Evolutionary conservation across 2,329 filamentous ascomycete genomes (phyloP), one percentile per base, ranked within the genome.

Genomic region (Aspergillus novofumigatus): DNA sequence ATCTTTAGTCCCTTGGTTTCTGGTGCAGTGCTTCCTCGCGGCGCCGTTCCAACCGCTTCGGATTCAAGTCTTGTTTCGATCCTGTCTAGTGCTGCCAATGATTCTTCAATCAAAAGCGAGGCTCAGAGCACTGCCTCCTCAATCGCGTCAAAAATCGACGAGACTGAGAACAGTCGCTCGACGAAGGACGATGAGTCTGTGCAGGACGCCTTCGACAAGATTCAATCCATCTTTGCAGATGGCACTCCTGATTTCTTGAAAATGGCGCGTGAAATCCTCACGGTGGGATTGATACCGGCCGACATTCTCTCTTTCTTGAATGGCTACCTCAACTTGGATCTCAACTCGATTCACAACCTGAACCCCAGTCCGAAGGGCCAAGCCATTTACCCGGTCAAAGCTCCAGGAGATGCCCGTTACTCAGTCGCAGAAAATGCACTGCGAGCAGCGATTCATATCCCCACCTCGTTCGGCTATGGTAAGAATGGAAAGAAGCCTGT

Each of bases 371-470:
- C 52, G 20, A 45, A 38, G 9, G 35, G 25, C 17, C 14, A 29
- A n/a, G 42, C 26, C 17, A 59, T 63, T 53, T 64, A 65, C 52
- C 63, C 58, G 14, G 51, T 38, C 20, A 65, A 66, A 47, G 53
- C 66, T 21, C 51, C 68, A 9, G 65, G 57, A 2, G 82, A 85
- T 64, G 78, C 81, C 0, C 73, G 76, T 0, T 85, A 83, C 67
- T 75, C 74, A 0, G 56, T 83, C 3, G 63, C 73, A 0, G 81
- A 85, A 63, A 56, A 63, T 0, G 63, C 69, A 9, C 74, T 85
- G 17, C 78, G 81, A 26, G 66, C 74, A n/a, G 82, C 78, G 2
- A 82, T 85, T 53, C 77, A 78, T 64, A 82, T 84, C 48, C 81
- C 82, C 1, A 47, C 72, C 0, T 68, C 65, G 14, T 85, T 84